These are phyloP conservation scores for Zygosaccharomyces rouxii DNA, from an alignment of 805 yeast species.

Conservation along the genomic window DNA sequence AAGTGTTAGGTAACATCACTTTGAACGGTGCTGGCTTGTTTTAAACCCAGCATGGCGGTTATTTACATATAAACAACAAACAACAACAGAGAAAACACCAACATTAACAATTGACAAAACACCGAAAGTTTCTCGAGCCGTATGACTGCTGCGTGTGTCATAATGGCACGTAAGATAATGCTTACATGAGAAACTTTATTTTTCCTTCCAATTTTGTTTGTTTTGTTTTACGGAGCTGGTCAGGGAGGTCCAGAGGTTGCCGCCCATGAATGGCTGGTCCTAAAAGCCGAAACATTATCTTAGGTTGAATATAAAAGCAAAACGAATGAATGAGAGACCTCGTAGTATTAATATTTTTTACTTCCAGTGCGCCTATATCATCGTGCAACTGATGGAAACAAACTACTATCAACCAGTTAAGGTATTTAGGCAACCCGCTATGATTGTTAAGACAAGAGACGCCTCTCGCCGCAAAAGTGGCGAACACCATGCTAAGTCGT, in stretches of 20 bases:
- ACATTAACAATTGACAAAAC: neutral
- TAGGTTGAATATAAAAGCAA: neutral
- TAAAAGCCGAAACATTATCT: neutral
- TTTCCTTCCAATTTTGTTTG: neutral
- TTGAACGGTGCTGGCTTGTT: neutral
- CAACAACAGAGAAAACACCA: neutral
- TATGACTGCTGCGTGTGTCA: neutral
- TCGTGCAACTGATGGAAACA: slow-evolving; percentile 7
- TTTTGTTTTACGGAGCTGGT: neutral
- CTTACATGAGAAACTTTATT: neutral
- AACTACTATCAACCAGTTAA: slow-evolving; percentile 25
- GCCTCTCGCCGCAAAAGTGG: neutral
- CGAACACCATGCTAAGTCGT: slow-evolving; percentile 14
- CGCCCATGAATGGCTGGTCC: neutral
- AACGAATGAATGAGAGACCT: neutral
- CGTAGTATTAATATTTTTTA: neutral
- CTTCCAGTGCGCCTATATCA: neutral
- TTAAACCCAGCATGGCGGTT: slow-evolving; percentile 2
- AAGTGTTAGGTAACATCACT: too few relatives aligned
- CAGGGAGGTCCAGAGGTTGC: neutral
- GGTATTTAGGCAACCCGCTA: slow-evolving; percentile 30
- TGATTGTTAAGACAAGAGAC: slow-evolving; percentile 18
- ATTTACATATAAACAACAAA: slow-evolving; percentile 1
- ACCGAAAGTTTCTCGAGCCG: neutral
- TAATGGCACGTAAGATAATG: neutral